Evolutionary conservation across 306 rosid genomes (phyloP).

Genomic region (Gleditsia sinensis): DNA sequence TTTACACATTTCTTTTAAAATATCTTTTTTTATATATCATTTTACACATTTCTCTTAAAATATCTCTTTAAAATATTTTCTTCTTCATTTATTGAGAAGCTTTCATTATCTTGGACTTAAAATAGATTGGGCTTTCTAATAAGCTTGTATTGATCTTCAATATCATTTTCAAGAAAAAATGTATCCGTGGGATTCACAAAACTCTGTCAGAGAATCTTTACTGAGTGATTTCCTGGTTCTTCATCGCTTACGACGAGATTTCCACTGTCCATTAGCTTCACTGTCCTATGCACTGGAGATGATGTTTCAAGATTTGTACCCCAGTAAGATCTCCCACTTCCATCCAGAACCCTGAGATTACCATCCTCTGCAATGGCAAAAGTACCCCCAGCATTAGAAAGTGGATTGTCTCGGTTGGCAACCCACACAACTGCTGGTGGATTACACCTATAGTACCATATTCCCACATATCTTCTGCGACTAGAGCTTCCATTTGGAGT

Average conservation of each 20-base stretch:
- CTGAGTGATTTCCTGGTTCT: conserved; percentile 35
- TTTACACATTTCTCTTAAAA: no score
- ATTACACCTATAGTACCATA: conserved; percentile 62
- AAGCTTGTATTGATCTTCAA: no score
- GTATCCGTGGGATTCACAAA: conserved; percentile 75
- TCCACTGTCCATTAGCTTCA: conserved; percentile 64
- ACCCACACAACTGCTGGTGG: conserved; percentile 74
- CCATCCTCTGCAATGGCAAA: no score
- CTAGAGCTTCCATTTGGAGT: conserved; percentile 64
- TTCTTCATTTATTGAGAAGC: no score
- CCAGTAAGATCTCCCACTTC: conserved; percentile 49
- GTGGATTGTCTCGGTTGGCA: conserved; percentile 74
- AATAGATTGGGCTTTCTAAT: no score
- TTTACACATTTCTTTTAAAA: no score
- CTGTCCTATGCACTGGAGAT: conserved; percentile 31
- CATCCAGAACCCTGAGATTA: conserved; percentile 60
- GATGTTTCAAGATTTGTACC: conserved; percentile 52
- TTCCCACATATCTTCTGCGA: conserved; percentile 69
- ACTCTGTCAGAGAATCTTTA: conserved; percentile 64
- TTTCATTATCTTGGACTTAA: no score
- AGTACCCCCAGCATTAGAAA: no score
- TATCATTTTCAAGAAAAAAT: conserved; percentile 78
- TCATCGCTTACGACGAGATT: conserved; percentile 55
- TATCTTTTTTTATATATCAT: no score
- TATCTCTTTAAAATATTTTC: no score